phyloP scores from a whole-genome alignment of 139 green algal genomes.

The Volvox reticuliferus region DNA sequence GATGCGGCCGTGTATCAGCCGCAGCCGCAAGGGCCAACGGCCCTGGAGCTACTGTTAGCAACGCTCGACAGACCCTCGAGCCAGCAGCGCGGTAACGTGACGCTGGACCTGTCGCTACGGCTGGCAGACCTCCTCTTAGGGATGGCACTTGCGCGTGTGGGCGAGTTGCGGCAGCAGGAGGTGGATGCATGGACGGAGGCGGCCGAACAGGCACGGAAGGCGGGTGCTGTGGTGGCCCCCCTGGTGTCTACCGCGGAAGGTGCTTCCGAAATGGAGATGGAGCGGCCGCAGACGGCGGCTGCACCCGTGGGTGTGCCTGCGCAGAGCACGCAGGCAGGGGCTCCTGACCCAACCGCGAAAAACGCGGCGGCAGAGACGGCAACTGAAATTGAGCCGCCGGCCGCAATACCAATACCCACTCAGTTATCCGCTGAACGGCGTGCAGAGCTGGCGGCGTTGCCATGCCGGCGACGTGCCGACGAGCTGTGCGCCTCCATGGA shows the following conservation, averaged over 20 bases:
- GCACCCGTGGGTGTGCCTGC: background rate
- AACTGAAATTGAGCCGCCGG: background rate
- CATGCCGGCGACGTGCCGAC: constrained; percentile 31
- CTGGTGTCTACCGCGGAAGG: background rate
- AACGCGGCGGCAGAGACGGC: background rate
- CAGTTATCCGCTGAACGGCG: background rate
- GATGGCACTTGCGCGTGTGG: constrained; percentile 37
- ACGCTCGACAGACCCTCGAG: constrained; percentile 70
- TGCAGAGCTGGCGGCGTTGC: background rate
- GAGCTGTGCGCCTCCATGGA: constrained; percentile 43
- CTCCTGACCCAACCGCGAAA: background rate
- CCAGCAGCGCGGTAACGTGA: constrained; percentile 58
- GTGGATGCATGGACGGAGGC: constrained; percentile 33
- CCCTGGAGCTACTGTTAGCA: constrained; percentile 83
- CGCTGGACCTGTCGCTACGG: constrained; percentile 75
- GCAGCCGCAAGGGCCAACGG: background rate
- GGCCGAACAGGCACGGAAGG: background rate
- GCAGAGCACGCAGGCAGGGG: too few species aligned
- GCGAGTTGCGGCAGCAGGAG: constrained; percentile 39
- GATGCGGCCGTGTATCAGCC: background rate
- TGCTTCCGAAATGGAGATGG: background rate
- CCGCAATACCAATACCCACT: background rate
- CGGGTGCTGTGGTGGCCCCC: background rate
- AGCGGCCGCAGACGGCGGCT: background rate
- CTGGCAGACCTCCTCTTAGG: constrained; percentile 72